Conservation (phyloP, 495 filamentous ascomycete genomes). For the Cercophora samala region DNA sequence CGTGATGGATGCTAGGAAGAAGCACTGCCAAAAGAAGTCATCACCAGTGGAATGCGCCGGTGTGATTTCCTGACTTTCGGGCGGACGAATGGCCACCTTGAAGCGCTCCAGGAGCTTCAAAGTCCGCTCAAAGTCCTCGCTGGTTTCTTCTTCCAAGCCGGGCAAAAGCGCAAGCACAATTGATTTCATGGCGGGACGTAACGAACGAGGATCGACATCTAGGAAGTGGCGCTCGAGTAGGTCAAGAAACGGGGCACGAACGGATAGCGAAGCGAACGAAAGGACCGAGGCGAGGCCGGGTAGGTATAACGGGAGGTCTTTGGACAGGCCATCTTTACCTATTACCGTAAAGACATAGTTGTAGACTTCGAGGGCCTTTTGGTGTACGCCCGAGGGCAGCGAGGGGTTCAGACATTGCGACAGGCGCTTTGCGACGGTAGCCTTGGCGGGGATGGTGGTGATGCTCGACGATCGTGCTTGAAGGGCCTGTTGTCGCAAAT, state of each 20-base stretch:
- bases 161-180: slow-evolving; percentile 82
- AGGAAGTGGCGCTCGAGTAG: slow-evolving; percentile 79
- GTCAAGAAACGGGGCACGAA: slow-evolving; percentile 76
- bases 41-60: slow-evolving; percentile 60
- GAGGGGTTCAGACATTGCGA: slow-evolving; percentile 93
- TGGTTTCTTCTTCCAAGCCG: slow-evolving; percentile 91
- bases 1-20: slow-evolving; percentile 90
- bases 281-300: slow-evolving; percentile 84
- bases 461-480: slow-evolving; percentile 76
- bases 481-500: slow-evolving; percentile 59
- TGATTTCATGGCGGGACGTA: slow-evolving; percentile 86
- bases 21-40: slow-evolving; percentile 97
- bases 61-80: slow-evolving; percentile 44
- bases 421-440: slow-evolving; percentile 79
- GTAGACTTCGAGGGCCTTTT: slow-evolving; percentile 95
- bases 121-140: slow-evolving; percentile 93
- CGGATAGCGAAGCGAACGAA: slow-evolving; percentile 87
- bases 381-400: slow-evolving; percentile 95
- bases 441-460: slow-evolving; percentile 75
- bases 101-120: slow-evolving; percentile 73
- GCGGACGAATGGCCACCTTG: slow-evolving; percentile 60
- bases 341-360: slow-evolving; percentile 77
- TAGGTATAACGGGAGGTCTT: slow-evolving; percentile 81
- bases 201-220: slow-evolving; percentile 59
- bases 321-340: slow-evolving; percentile 68